phyloP scores from a whole-genome alignment of 2,329 filamentous ascomycete species.

The Albophoma yamanashiensis region DNA sequence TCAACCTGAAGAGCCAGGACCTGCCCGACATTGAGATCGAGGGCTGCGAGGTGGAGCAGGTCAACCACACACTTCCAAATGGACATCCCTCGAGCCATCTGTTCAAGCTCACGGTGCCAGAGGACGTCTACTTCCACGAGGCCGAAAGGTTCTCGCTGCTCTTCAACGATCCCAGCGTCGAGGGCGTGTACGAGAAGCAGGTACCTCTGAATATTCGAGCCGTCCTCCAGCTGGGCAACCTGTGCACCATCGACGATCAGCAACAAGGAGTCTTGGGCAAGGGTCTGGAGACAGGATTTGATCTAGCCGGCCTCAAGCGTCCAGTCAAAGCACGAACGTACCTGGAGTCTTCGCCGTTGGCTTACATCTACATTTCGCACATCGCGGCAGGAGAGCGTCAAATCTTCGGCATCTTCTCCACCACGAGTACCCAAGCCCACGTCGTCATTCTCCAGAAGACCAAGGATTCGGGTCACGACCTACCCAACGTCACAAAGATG shows the following conservation, averaged over 20 bases:
- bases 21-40: constrained; percentile 80
- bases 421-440: constrained; percentile 66
- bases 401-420: constrained; percentile 89
- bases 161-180: constrained; percentile 87
- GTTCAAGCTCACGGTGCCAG: constrained; percentile 85
- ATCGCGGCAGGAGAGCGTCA: constrained; percentile 84
- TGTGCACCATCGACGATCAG: constrained; percentile 86
- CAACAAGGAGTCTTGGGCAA: constrained; percentile 86
- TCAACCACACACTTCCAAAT: constrained; percentile 87
- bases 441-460: constrained; percentile 80
- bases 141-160: constrained; percentile 70
- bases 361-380: constrained; percentile 88
- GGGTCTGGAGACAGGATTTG: constrained; percentile 88
- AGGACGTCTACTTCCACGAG: constrained; percentile 79
- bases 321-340: constrained; percentile 58
- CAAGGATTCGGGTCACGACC: constrained; percentile 64
- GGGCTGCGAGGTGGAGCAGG: constrained; percentile 83
- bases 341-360: constrained; percentile 61
- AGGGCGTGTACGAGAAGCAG: constrained; percentile 94
- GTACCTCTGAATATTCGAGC: constrained; percentile 80
- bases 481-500: constrained; percentile 84
- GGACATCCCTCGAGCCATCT: constrained; percentile 89
- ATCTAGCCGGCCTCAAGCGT: constrained; percentile 64
- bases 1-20: constrained; percentile 82
- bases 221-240: constrained; percentile 78